Evolutionary conservation across 495 filamentous ascomycete species (phyloP).

Genomic region (Hypomontagnella submonticulosa): DNA sequence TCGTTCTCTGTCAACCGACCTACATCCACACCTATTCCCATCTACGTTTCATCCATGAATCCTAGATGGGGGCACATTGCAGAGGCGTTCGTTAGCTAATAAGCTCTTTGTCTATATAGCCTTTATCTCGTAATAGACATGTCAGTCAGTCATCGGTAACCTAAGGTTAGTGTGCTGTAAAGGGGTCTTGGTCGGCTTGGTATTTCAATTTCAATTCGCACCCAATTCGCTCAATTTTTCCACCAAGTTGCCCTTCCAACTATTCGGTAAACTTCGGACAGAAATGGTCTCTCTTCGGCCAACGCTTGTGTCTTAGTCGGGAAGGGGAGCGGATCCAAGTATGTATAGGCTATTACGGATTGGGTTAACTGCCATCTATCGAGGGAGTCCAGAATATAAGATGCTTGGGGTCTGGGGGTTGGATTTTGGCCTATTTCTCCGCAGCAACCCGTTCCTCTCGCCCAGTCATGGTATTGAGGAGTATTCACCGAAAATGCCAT

Average conservation of each 20-base stretch:
- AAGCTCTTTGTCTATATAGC: slow-evolving; percentile 4
- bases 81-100: slow-evolving; percentile 24
- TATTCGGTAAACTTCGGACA: slow-evolving; percentile 33
- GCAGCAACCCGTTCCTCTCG: background rate
- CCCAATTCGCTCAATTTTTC: slow-evolving; percentile 29
- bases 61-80: slow-evolving; percentile 23
- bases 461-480: slow-evolving; percentile 21
- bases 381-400: slow-evolving; percentile 17
- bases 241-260: slow-evolving; percentile 19
- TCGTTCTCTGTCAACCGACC: slow-evolving; percentile 23
- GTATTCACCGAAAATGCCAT: background rate
- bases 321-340: slow-evolving; percentile 14
- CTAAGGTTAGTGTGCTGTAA: slow-evolving; percentile 1
- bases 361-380: slow-evolving; percentile 25
- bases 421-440: slow-evolving; percentile 21
- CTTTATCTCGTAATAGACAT: background rate
- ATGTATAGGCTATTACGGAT: slow-evolving; percentile 30
- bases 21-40: slow-evolving; percentile 19
- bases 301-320: slow-evolving; percentile 31
- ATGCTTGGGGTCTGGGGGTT: slow-evolving; percentile 11
- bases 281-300: slow-evolving; percentile 32
- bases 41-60: slow-evolving; percentile 30
- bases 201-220: slow-evolving; percentile 22
- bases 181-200: slow-evolving; percentile 21
- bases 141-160: slow-evolving; percentile 11